A percentile compares a stretch with the other conserved stretches of the same genome.
Conservation (phyloP, 768 basidiomycete species). For the Russula sp. region DNA sequence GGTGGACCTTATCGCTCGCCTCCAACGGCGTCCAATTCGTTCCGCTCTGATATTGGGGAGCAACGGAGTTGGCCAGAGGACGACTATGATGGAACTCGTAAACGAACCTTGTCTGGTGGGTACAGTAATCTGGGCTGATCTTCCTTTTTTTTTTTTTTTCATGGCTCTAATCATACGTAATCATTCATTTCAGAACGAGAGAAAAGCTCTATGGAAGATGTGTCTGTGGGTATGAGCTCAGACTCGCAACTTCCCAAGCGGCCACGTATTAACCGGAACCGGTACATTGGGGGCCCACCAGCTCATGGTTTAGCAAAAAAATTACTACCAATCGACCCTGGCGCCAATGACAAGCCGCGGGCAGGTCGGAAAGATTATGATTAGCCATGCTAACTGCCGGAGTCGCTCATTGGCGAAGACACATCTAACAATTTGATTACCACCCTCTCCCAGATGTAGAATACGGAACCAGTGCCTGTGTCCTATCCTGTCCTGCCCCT, state of each 20-base stretch:
- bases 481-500: not conserved
- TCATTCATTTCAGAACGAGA: slow-evolving; percentile 53
- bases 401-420: not conserved
- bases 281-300: slow-evolving; percentile 39
- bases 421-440: slow-evolving; percentile 11
- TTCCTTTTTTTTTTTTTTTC: not conserved
- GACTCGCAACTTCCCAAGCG: slow-evolving; percentile 53
- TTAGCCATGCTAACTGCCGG: slow-evolving; percentile 1
- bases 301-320: slow-evolving; percentile 54
- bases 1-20: slow-evolving; percentile 52
- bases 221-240: slow-evolving; percentile 40
- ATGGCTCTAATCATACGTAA: slow-evolving; percentile 11
- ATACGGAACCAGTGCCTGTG: slow-evolving; percentile 11
- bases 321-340: slow-evolving; percentile 60
- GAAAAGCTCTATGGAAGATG: slow-evolving; percentile 46
- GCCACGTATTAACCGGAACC: slow-evolving; percentile 54
- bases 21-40: slow-evolving; percentile 34
- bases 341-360: slow-evolving; percentile 55
- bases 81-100: slow-evolving; percentile 60
- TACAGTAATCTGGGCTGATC: not conserved
- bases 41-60: slow-evolving; percentile 19
- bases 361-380: slow-evolving; percentile 52
- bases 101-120: slow-evolving; percentile 66
- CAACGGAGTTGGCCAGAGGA: slow-evolving; percentile 46
- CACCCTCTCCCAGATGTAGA: slow-evolving; percentile 15